A percentile compares a stretch with the other conserved stretches of the same genome.
phyloP scores from a whole-genome alignment of 441 rosid genomes.

The Populus hybrid region DNA sequence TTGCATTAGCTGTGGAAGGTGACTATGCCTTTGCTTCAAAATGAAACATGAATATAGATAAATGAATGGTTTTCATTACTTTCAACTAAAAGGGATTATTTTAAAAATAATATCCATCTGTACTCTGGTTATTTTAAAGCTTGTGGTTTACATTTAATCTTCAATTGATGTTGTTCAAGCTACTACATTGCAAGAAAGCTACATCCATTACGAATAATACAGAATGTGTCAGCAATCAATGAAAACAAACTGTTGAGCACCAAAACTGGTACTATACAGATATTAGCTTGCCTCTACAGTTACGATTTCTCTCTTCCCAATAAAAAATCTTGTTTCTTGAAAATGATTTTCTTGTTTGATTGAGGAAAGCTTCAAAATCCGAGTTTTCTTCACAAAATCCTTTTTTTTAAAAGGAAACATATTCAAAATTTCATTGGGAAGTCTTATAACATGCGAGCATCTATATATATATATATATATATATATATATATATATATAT shows the following conservation, averaged over 20 bases:
- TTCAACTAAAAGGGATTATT: background rate
- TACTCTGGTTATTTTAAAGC: background rate
- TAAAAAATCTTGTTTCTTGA: constrained; percentile 10
- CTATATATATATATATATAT: background rate
- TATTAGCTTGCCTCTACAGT: background rate
- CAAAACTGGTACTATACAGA: background rate
- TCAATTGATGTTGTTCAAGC: background rate
- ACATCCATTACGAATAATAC: constrained; percentile 14
- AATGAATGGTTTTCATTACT: background rate
- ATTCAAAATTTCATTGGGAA: background rate
- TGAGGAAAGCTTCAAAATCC: constrained; percentile 18
- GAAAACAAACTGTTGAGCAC: constrained; percentile 4
- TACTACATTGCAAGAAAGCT: background rate
- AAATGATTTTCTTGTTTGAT: constrained; percentile 9
- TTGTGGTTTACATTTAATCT: constrained; percentile 3
- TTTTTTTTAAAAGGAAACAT: constrained; percentile 1
- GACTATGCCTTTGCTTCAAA: background rate
- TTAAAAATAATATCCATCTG: background rate
- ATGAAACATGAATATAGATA: background rate
- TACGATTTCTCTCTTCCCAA: constrained; percentile 26
- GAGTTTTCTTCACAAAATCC: constrained; percentile 13
- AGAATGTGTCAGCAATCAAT: constrained; percentile 20
- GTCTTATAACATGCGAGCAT: background rate
- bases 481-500: too few species aligned
- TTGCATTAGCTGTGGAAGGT: background rate